Base-by-base conservation (phyloP, 1,139 yeast species). In the Geotrichum candidum region DNA sequence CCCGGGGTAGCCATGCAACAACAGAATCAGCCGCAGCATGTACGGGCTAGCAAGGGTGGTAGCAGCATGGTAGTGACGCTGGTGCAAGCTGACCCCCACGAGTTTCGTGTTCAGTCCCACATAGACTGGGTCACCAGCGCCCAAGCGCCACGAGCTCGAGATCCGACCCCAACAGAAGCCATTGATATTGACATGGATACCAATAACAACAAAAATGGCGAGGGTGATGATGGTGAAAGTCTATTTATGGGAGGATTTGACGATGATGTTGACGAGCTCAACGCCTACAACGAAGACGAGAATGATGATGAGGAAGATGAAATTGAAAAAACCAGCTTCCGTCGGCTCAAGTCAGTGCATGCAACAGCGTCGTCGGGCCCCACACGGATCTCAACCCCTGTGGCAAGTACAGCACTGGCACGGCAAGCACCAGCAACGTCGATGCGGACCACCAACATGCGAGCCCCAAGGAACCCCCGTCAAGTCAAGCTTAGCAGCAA, bases 1-100 rank as follows among this genome's bases (percentile, higher is more conserved):
- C 29, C 23, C 27, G 35, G 13, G 9, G 11, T 15, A 5, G n/a
- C 22, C 3, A 33, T 2, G 11, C 46, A 15, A 23, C 23, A 15
- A 18, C 35, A 46, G 33, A 1, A 22, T 13, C n/a, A 25, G 9
- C 46, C n/a, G 25, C 13, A 53, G 6, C 46, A 29, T 22, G 23
- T 10, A 18, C 23, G 15, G 29, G 29, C 22, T 1, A 23, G 48
- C 48, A 38, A 33, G 25, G n/a, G 22, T 2, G 15, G 18, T 22
- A 53, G 15, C 29, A 11, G 46, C 13, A 11, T 23, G 51, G 27
- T 18, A 45, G 25, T 58, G 15, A 58, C 48, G 33, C 27, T 59
- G 50, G 53, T 59, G 4, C 59, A 59, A 29, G 58, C 52, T 3
- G 46, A 59, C 50, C 61, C 59, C 4, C 61, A 52, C 1, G 53